Evolutionary conservation across 257 asterid species (phyloP).

Genomic region (Nicotiana tomentosiformis): DNA sequence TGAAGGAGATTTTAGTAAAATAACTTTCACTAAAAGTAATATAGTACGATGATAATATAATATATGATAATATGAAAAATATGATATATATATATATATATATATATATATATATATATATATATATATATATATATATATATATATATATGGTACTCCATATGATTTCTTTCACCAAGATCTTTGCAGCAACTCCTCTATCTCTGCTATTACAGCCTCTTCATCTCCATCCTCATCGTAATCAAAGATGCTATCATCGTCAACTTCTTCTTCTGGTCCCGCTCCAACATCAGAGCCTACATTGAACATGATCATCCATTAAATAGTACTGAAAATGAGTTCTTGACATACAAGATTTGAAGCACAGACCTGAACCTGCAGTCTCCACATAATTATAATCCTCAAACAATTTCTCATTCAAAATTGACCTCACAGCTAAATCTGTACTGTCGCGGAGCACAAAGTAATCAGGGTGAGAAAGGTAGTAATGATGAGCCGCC

Average conservation of each 20-base stretch:
- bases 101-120: too few relatives aligned
- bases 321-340: background rate
- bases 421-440: background rate
- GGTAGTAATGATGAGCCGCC: background rate
- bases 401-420: background rate
- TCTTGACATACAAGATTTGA: background rate
- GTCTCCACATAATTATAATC: background rate
- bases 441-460: background rate
- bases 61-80: too few relatives aligned
- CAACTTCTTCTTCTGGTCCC: background rate
- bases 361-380: background rate
- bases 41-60: too few relatives aligned
- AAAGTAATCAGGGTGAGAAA: constrained; percentile 8
- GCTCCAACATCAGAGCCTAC: background rate
- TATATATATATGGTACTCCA: too few relatives aligned
- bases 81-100: too few relatives aligned
- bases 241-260: background rate
- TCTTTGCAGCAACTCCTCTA: constrained; percentile 10
- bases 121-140: too few relatives aligned
- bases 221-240: background rate
- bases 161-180: background rate
- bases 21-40: too few relatives aligned
- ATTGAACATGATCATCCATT: background rate
- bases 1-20: too few relatives aligned
- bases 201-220: background rate